Evolutionary conservation across 768 basidiomycete species (phyloP), one percentile per base, ranked within the genome.

Genomic region (Hericium alpestre): DNA sequence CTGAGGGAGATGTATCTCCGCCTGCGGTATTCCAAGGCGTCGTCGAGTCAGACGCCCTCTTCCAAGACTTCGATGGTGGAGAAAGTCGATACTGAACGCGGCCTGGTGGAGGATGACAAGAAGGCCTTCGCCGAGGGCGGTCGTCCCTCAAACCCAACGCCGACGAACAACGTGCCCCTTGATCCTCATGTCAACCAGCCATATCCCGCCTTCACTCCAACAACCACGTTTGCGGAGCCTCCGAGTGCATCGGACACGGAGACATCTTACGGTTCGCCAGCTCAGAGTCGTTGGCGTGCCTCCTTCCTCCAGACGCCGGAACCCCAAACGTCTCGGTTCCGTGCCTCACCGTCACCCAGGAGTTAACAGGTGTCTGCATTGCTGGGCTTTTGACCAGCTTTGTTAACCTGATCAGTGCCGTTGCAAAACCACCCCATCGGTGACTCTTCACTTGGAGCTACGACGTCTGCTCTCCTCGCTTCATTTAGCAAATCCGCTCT

Each of bases 121-220:
- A 64, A 51, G 47, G 58, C 54, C 7, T 40, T 38, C 7, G 55
- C 8, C n/a, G 32, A 25, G 27, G 20, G 50, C 23, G 66, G 64
- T 23, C 73, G 79, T 27, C 76, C 79, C 4, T 60, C 69, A 43
- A 81, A 83, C 56, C 79, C 82, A 1, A 82, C 80, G 0, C 81
- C 82, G 18, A 73, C 79, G 43, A 71, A 73, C 40, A 75, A 73
- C 52, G 54, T 71, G 11, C 68, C 68, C 0, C 64, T 76, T 5
- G 76, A 79, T 57, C 70, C 75, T 1, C 71, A 74, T 25, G 73
- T 60, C 9, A 60, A 51, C 11, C 51, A 74, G 37, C 72, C 78
- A 2, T 78, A 76, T 61, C 76, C 76, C 11, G 70, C 77, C 9
- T 75, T 76, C 20, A 74, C 77, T 3, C 75, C 73, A 12, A 61